These are phyloP conservation scores for Ophiostoma sp. DNA, from an alignment of 2,329 filamentous ascomycete genomes.

Conservation along the genomic window DNA sequence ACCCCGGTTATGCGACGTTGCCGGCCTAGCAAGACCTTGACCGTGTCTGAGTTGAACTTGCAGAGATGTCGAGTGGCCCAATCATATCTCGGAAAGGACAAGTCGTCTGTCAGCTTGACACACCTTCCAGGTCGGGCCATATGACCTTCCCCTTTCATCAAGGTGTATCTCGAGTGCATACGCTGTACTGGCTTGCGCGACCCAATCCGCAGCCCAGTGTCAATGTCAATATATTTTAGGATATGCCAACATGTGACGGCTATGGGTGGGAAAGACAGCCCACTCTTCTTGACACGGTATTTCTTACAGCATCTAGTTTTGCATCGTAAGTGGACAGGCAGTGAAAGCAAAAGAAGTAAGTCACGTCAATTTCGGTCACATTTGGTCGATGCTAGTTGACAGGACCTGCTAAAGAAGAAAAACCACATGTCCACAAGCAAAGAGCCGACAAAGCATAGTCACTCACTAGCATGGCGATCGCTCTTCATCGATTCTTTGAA, in stretches of 20 bases:
- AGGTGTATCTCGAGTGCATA: neutral
- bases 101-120: neutral
- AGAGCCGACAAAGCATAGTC: neutral
- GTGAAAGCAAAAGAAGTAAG: neutral
- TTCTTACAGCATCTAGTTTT: neutral
- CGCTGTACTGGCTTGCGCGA: too few species aligned
- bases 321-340: neutral
- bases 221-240: too few species aligned
- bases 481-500: neutral
- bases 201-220: too few species aligned
- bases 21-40: neutral
- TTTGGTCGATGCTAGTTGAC: too few species aligned
- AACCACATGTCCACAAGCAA: neutral
- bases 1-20: neutral
- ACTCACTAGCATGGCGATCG: neutral
- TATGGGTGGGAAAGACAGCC: too few species aligned
- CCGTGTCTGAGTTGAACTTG: neutral
- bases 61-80: neutral
- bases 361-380: neutral
- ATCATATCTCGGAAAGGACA: neutral
- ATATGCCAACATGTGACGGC: too few species aligned
- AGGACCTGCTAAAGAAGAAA: too few species aligned
- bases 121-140: neutral
- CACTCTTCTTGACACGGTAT: too few species aligned
- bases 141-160: neutral